Conservation (phyloP, 768 basidiomycete species). For the Amanita muscaria region DNA sequence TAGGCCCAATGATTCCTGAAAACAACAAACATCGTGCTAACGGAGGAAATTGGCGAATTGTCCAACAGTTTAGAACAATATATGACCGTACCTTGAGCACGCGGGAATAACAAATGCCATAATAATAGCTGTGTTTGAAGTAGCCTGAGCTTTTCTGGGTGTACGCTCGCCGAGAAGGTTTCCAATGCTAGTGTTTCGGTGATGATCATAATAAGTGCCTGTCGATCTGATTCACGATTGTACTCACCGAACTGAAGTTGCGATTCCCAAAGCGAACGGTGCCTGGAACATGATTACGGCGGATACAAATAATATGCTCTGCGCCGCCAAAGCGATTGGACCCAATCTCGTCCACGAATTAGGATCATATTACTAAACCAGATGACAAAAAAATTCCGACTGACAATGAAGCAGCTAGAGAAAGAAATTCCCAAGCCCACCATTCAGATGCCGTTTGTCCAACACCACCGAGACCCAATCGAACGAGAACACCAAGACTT, state of each 20-base stretch:
- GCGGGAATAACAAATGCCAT: constrained; percentile 57
- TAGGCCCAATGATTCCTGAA: constrained; percentile 64
- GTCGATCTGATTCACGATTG: not conserved
- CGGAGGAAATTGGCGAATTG: not conserved
- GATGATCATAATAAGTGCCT: not conserved
- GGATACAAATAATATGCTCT: constrained; percentile 77
- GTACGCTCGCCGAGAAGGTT: constrained; percentile 82
- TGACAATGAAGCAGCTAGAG: constrained; percentile 43
- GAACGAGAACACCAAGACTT: constrained; percentile 55
- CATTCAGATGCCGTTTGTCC: too few species aligned
- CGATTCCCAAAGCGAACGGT: constrained; percentile 75
- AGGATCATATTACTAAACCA: too few species aligned
- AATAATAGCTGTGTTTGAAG: constrained; percentile 54
- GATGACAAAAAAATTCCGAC: constrained; percentile 11
- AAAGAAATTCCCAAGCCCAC: constrained; percentile 90
- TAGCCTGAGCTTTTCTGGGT: constrained; percentile 59
- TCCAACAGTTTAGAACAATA: not conserved
- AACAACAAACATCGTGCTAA: constrained; percentile 43
- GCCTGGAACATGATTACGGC: constrained; percentile 74
- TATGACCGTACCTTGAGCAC: constrained; percentile 64
- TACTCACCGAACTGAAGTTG: constrained; percentile 72
- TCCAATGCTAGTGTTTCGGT: constrained; percentile 81
- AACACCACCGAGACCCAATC: too few species aligned
- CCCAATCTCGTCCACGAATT: constrained; percentile 58
- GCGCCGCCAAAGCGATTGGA: constrained; percentile 74